A percentile compares a stretch with the other conserved stretches of the same genome.
Conservation (phyloP, 164 flowering plant species). For the Pachysandra terminalis region DNA sequence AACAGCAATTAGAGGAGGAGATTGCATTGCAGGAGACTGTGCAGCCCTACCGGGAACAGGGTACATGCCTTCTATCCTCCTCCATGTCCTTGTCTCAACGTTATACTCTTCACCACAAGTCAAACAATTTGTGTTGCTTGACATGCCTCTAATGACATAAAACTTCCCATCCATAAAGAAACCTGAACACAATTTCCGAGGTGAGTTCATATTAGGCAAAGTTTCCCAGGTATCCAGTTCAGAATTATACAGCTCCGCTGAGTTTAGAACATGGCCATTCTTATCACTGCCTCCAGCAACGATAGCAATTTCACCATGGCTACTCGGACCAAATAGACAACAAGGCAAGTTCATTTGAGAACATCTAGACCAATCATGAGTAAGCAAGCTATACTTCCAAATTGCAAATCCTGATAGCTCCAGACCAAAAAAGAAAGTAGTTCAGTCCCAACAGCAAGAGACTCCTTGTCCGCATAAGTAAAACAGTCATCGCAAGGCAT, state of each 20-base stretch:
- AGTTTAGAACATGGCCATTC: slow-evolving; percentile 23
- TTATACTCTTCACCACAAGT: slow-evolving; percentile 42
- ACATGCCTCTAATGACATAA: slow-evolving; percentile 36
- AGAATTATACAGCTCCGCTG: slow-evolving; percentile 39
- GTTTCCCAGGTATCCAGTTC: slow-evolving; percentile 28
- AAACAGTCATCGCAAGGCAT: slow-evolving; percentile 32
- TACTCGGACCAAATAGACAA: slow-evolving; percentile 41
- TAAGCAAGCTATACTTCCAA: slow-evolving; percentile 31
- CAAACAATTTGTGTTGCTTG: slow-evolving; percentile 14
- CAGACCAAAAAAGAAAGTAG: slow-evolving; percentile 40
- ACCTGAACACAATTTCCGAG: slow-evolving; percentile 38
- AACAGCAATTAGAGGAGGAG: slow-evolving; percentile 45
- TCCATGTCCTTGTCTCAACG: slow-evolving; percentile 31
- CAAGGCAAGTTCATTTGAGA: slow-evolving; percentile 32
- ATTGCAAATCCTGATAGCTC: slow-evolving; percentile 28
- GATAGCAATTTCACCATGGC: slow-evolving; percentile 36
- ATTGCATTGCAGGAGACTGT: slow-evolving; percentile 18
- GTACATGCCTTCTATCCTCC: slow-evolving; percentile 31
- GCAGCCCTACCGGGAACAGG: slow-evolving; percentile 19
- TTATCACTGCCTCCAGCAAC: slow-evolving; percentile 40
- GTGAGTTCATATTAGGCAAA: slow-evolving; percentile 33
- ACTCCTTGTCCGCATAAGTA: slow-evolving; percentile 32
- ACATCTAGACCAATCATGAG: slow-evolving; percentile 30
- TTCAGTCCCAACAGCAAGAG: slow-evolving; percentile 41
- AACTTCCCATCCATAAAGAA: slow-evolving; percentile 44